Conservation (phyloP, 2,329 filamentous ascomycete species). For the Aspergillus proliferans region DNA sequence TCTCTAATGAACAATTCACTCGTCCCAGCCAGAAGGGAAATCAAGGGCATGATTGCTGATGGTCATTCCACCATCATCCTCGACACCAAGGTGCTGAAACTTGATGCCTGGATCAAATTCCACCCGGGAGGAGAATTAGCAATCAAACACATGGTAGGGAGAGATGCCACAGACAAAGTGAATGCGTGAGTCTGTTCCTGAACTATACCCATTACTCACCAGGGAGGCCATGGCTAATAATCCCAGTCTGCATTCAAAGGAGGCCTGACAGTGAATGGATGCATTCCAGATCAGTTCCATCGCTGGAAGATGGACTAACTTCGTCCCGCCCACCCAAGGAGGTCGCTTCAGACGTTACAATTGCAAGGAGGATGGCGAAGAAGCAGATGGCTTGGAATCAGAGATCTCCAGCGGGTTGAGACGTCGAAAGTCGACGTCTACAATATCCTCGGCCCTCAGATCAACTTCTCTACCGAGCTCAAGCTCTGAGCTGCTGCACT, state of each 20-base stretch:
- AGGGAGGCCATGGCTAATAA: constrained; percentile 11
- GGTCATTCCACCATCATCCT: constrained; percentile 73
- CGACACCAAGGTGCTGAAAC: constrained; percentile 71
- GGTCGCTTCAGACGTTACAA: constrained; percentile 57
- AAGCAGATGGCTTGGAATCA: constrained; percentile 8
- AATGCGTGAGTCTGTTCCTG: constrained; percentile 57
- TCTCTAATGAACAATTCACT: too few species aligned
- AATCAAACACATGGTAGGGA: constrained; percentile 83
- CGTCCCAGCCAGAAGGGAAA: constrained; percentile 30
- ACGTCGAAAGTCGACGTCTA: too few species aligned
- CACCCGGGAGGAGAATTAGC: constrained; percentile 87
- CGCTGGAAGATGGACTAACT: constrained; percentile 75
- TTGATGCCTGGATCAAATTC: constrained; percentile 79
- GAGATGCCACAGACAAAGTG: constrained; percentile 89
- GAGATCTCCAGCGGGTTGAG: constrained; percentile 14
- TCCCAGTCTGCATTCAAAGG: constrained; percentile 69
- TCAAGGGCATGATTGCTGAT: constrained; percentile 75
- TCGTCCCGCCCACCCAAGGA: constrained; percentile 82
- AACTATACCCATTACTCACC: not conserved
- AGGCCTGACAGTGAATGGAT: constrained; percentile 67
- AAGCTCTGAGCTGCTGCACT: too few species aligned
- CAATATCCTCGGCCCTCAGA: too few species aligned
- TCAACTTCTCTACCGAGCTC: too few species aligned
- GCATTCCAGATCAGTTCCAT: constrained; percentile 75
- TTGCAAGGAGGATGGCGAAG: constrained; percentile 35